A percentile compares a stretch with the other conserved stretches of the same genome.
These are phyloP conservation scores for Chaetomium cochliodes DNA, from an alignment of 495 filamentous ascomycete species.

Conservation along the genomic window DNA sequence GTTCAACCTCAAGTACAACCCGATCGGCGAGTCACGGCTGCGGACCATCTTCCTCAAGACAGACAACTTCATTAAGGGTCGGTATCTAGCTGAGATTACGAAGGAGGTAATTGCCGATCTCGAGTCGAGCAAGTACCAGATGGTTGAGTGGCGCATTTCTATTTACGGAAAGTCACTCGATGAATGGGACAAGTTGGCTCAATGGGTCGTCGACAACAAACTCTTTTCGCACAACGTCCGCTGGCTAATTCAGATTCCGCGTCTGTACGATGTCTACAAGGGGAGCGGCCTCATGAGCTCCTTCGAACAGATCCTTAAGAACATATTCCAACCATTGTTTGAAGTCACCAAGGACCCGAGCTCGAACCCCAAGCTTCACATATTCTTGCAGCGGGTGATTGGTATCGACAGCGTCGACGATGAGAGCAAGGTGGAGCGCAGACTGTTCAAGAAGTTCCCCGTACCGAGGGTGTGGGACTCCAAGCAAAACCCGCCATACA, in stretches of 20 bases:
- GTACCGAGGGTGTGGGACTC: conserved; percentile 83
- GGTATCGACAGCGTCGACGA: conserved; percentile 98
- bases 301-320: conserved; percentile 87
- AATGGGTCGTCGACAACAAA: conserved; percentile 99
- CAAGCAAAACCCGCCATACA: conserved; percentile 95
- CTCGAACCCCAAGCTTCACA: conserved; percentile 87
- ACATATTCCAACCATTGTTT: conserved; percentile 91
- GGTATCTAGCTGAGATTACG: conserved; percentile 95
- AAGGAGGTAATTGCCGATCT: conserved; percentile 97
- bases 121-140: conserved; percentile 98
- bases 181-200: conserved; percentile 97
- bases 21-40: conserved; percentile 89
- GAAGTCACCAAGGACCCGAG: conserved; percentile 87
- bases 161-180: conserved; percentile 89
- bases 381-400: conserved; percentile 92
- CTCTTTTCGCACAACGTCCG: conserved; percentile 95
- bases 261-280: conserved; percentile 95
- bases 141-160: conserved; percentile 98
- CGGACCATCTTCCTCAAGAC: conserved; percentile 98
- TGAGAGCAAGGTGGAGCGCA: conserved; percentile 91
- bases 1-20: conserved; percentile 99
- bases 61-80: conserved; percentile 93
- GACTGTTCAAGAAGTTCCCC: conserved; percentile 90
- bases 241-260: conserved; percentile 94
- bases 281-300: conserved; percentile 77